Evolutionary conservation across 2,329 filamentous ascomycete genomes (phyloP).

Genomic region (Volutella citrinella): DNA sequence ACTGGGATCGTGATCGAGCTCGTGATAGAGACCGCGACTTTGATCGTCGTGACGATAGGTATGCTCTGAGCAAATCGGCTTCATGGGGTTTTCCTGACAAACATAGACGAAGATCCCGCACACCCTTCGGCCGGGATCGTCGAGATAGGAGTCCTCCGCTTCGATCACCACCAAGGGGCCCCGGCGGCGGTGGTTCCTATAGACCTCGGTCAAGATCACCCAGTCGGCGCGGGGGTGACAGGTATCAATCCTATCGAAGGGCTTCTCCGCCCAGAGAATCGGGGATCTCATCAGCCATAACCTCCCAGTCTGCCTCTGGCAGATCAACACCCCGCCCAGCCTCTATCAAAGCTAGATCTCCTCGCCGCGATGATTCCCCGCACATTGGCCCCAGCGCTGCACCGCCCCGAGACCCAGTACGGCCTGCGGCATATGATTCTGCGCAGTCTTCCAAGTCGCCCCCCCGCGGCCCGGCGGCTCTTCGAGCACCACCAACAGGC

Average conservation of each 20-base stretch:
- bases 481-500: slow-evolving; percentile 49
- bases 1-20: slow-evolving; percentile 27
- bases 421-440: slow-evolving; percentile 26
- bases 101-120: slow-evolving; percentile 51
- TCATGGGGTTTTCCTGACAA: slow-evolving; percentile 14
- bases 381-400: slow-evolving; percentile 21
- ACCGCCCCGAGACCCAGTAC: slow-evolving; percentile 27
- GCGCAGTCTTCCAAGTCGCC: slow-evolving; percentile 45
- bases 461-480: slow-evolving; percentile 53
- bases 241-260: slow-evolving; percentile 43
- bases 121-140: slow-evolving; percentile 48
- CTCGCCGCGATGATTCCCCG: slow-evolving; percentile 40
- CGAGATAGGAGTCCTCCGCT: slow-evolving; percentile 32
- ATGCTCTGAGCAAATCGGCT: slow-evolving; percentile 8
- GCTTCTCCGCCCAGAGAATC: slow-evolving; percentile 49
- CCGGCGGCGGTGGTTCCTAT: slow-evolving; percentile 41
- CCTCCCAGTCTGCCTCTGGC: slow-evolving; percentile 49
- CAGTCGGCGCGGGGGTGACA: slow-evolving; percentile 44
- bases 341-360: slow-evolving; percentile 46
- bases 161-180: slow-evolving; percentile 24
- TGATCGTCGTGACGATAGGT: slow-evolving; percentile 43
- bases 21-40: slow-evolving; percentile 34
- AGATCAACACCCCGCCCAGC: slow-evolving; percentile 51
- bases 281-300: slow-evolving; percentile 47
- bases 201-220: slow-evolving; percentile 52